Evolutionary conservation across 2,329 filamentous ascomycete genomes (phyloP).

Genomic region (Thelonectria olida): DNA sequence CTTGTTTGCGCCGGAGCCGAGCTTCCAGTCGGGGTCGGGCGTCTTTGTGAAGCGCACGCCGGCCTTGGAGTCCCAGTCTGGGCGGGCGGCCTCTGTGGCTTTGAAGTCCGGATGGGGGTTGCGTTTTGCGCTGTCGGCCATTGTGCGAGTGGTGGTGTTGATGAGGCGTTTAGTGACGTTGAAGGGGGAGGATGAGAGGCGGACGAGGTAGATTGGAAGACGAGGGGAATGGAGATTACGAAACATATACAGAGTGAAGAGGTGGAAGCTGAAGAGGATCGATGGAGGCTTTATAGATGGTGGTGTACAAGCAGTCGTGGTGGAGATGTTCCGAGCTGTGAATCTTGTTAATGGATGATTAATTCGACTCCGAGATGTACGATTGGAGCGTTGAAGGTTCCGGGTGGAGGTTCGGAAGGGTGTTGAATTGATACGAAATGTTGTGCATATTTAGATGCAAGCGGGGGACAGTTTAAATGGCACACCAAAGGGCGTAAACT

Average conservation of each 20-base stretch:
- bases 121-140: slow-evolving; percentile 56
- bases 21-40: slow-evolving; percentile 70
- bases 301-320: not conserved
- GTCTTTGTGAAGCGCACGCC: slow-evolving; percentile 70
- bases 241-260: not conserved
- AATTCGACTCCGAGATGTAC: not conserved
- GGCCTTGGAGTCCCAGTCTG: slow-evolving; percentile 62
- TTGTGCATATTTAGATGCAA: too few relatives aligned
- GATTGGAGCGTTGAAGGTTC: not conserved
- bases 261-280: not conserved
- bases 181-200: slow-evolving; percentile 19
- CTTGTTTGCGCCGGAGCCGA: slow-evolving; percentile 72
- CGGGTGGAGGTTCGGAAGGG: not conserved
- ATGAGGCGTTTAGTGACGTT: slow-evolving; percentile 6
- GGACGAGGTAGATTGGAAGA: not conserved
- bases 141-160: slow-evolving; percentile 23
- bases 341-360: slow-evolving; percentile 1
- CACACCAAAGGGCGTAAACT: too few relatives aligned
- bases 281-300: not conserved
- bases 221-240: not conserved
- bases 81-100: slow-evolving; percentile 71
- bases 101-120: slow-evolving; percentile 78
- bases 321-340: not conserved
- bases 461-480: too few relatives aligned
- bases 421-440: not conserved